Base-by-base conservation (phyloP, 345 rosid genomes). In the Melaleuca quinquenervia region DNA sequence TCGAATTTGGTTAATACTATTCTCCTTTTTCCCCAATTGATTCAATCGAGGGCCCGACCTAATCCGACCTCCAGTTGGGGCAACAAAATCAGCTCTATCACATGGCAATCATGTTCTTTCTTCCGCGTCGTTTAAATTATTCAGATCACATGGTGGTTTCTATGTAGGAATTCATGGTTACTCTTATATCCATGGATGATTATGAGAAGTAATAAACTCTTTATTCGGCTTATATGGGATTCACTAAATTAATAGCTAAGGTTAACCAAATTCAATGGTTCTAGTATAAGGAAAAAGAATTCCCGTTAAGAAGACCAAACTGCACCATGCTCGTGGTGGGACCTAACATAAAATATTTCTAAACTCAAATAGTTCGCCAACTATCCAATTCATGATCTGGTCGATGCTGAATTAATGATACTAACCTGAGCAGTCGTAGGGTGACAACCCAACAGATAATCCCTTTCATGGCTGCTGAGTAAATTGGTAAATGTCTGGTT, bases 401-500 rank as follows among this genome's bases (percentile, higher is more conserved):
- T 50, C 13, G 41, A 27, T 14, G 24, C 16, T 13, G 6, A 32
- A 29, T 15, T 3, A 20, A 24, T 44, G 24, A 70, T 29, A 88
- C 91, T 82, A 48, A 94, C 96, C 96, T 89, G 87, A 70, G 50
- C 49, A 48, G 88, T 32, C 44, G 86, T 58, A 14, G 91, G 84
- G 62, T 92, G 93, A 49, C 20, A 7, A 70, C 85, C 88, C 86
- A 93, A 62, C 84, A 94, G 87, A 89, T 86, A 90, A 85, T 90
- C 94, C 84, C 95, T 91, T 2, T 85, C 87, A 5, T 85, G 84
- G 85, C 88, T 87, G 18, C 89, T 87, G 8, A 92, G 84, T 52
- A 94, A 86, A 85, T 85, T 91, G 16, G 58, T 55, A 32, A 92
- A 44, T 4, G 93, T 91, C 86, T 94, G 96, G 44, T 26, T 87